Base-by-base conservation (phyloP, 768 basidiomycete species). In the Trametes sanguinea region DNA sequence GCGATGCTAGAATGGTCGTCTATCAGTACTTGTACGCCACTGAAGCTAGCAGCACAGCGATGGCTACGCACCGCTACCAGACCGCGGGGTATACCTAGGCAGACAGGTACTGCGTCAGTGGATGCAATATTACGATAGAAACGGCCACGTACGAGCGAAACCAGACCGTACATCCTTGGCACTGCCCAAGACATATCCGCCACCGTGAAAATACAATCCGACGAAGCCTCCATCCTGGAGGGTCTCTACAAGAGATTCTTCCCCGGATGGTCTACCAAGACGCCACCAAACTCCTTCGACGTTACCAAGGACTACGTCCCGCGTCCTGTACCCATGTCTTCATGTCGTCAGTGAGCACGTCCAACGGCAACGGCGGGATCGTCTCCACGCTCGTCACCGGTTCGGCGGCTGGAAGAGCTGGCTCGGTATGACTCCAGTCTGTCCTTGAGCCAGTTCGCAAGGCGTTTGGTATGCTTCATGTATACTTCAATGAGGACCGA, bases 161-260 rank as follows among this genome's bases (percentile, higher is more conserved):
- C 63, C 63, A 39, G 58, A 60, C 4, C 27, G 48, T 27, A 46
- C 44, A 11, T 64, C 63, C 58, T 56, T 56, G n/a, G 58, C 63
- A 13, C 54, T 60, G 14, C 63, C 63, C 1, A 64, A 16, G 8
- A 52, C 33, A n/a, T 64, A 64, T 3, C 54, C 54, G 22, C 63
- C 63, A n/a, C 63, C 63, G 30, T 64, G 63, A n/a, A 64, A 56
- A 3, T 64, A 53, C 43, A 64, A 45, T 17, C 58, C 63, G 2
- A 64, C 53, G n/a, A 16, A 40, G 32, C 51, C 48, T 4, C 13
- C 30, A 9, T 47, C 17, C 6, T 16, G 46, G 3, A 29, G 48
- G 11, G 30, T 51, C 10, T 39, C 17, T 27, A 29, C 35, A 1
- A 58, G 9, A 1, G 30, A 6, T 6, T 39, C 27, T 6, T 47